Evolutionary conservation across 306 rosid genomes (phyloP), one percentile per base, ranked within the genome.

Genomic region (Inga leiocalycina): DNA sequence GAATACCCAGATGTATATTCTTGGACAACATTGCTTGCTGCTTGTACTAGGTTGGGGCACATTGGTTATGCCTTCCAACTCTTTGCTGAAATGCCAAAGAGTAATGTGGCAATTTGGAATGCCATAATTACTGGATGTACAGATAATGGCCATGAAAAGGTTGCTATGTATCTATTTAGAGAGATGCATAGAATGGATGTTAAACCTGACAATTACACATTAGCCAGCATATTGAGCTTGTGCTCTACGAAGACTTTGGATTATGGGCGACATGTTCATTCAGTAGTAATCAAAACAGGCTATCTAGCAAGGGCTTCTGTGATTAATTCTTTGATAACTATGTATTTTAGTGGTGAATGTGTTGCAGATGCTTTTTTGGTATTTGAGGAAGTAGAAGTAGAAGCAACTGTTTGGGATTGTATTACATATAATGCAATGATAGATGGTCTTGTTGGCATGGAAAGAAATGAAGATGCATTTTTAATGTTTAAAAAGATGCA

Each of bases 351-450:
- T 14, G 86, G 89, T 76, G 74, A 84, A 5, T 37, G 87, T 65
- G 85, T 83, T 39, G 56, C 6, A 39, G 87, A 91, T 80, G 97
- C 97, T 13, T 89, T 48, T 80, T 79, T 76, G 78, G 89, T 89
- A 70, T 94, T 91, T 87, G 87, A 83, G 83, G 97, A 89, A 48
- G 84, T 78, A 32, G 97, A 89, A 48, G 84, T 78, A 32, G 91
- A 83, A 65, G 64, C 61, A 54, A 71, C 8, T 9, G 12, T 79
- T 13, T 79, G 54, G 62, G 96, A 94, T 90, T 85, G 82, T 81
- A 89, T 94, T 76, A 89, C 96, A 0, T 92, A 84, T 84, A 92
- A 92, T 84, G 95, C 91, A 16, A 90, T 91, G 94, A 90, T 91
- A 24, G 91, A 91, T 80, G 97, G 98, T 48, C 89, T 94, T 86